These are phyloP conservation scores for Tetrastigma voinierianum DNA, from an alignment of 164 flowering plant species.

Conservation along the genomic window DNA sequence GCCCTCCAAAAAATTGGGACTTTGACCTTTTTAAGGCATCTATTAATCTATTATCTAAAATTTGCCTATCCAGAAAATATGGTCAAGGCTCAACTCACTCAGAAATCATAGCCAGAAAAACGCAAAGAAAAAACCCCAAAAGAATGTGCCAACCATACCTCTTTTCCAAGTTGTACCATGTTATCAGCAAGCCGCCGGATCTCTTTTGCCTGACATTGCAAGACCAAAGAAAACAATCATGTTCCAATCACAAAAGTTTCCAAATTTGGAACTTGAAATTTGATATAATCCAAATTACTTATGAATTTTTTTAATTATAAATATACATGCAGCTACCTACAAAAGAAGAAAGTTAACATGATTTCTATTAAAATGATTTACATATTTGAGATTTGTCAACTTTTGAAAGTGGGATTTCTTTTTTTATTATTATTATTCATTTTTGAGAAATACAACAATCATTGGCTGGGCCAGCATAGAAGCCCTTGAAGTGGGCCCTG, in stretches of 20 bases:
- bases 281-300: neutral
- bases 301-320: neutral
- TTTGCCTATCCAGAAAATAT: too few relatives aligned
- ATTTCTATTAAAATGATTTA: too few relatives aligned
- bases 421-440: too few relatives aligned
- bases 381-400: too few relatives aligned
- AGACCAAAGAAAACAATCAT: conserved; percentile 1
- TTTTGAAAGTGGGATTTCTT: too few relatives aligned
- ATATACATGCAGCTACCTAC: too few relatives aligned
- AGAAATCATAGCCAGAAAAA: neutral
- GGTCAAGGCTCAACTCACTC: neutral
- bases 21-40: too few relatives aligned
- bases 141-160: conserved; percentile 36
- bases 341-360: too few relatives aligned
- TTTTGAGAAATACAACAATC: conserved; percentile 8
- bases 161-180: conserved; percentile 93
- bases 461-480: conserved; percentile 28
- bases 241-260: neutral
- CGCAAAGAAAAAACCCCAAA: neutral
- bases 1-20: too few relatives aligned
- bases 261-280: neutral
- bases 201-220: conserved; percentile 71
- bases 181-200: conserved; percentile 84
- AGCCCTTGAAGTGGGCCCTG: conserved; percentile 55
- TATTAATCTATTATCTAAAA: too few relatives aligned